Percentiles rank a stretch among this genome's conserved stretches.
Conservation (phyloP, 495 filamentous ascomycete species). For the Terfezia claveryi region DNA sequence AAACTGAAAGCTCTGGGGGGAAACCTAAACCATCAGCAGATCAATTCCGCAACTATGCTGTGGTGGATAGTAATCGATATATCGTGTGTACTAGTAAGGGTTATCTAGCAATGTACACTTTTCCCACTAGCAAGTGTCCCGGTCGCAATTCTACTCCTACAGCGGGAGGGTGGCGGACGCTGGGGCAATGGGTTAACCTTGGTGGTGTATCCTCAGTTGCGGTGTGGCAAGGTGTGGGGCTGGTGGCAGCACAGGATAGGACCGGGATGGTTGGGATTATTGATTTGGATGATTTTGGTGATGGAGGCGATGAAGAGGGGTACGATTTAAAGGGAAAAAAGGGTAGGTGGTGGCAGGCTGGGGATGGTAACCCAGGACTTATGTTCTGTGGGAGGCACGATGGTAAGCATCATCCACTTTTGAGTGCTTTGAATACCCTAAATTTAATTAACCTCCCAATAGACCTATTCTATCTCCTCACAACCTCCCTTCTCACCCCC, state of each 20-base stretch:
- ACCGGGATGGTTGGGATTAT: constrained; percentile 8
- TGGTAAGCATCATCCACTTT: background rate
- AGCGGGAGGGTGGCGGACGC: constrained; percentile 1
- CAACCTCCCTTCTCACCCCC: constrained; percentile 6
- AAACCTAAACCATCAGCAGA: constrained; percentile 22
- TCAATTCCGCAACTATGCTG: constrained; percentile 39
- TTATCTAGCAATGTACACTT: constrained; percentile 30
- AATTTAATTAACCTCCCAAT: background rate
- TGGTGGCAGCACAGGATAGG: constrained; percentile 10
- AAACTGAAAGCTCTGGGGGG: background rate
- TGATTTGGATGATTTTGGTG: constrained; percentile 1
- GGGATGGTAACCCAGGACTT: background rate
- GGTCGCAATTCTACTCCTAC: background rate
- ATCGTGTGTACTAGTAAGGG: constrained; percentile 39
- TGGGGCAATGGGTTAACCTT: constrained; percentile 3
- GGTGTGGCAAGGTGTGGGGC: constrained; percentile 7
- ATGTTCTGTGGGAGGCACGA: background rate
- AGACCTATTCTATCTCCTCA: constrained; percentile 13
- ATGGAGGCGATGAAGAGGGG: constrained; percentile 5
- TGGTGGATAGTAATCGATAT: constrained; percentile 34
- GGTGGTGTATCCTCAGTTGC: constrained; percentile 8
- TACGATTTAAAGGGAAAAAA: background rate
- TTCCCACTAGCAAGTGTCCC: background rate
- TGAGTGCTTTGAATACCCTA: background rate
- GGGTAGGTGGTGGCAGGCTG: constrained; percentile 12